phyloP scores from a whole-genome alignment of 768 basidiomycete species.

The Hericium erinaceus region DNA sequence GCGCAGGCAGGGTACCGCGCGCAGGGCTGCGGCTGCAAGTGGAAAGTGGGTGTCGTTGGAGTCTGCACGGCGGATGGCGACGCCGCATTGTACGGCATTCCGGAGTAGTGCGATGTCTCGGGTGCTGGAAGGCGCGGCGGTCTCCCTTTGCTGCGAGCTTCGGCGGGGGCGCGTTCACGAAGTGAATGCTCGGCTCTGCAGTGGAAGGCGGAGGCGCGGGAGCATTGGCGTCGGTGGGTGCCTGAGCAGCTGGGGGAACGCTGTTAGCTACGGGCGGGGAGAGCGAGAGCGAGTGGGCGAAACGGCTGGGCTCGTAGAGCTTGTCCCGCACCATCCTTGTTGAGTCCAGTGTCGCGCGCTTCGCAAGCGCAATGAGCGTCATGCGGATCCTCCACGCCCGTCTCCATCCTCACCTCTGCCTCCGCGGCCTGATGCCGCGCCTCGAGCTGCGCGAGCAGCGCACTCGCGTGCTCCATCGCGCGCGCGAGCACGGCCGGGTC shows the following conservation, averaged over 20 bases:
- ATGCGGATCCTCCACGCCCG: conserved; percentile 40
- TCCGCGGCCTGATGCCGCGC: conserved; percentile 14
- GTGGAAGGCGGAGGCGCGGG: conserved; percentile 12
- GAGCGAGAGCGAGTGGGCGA: conserved; percentile 83
- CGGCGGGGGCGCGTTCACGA: conserved; percentile 16
- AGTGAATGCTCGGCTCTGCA: conserved; percentile 15
- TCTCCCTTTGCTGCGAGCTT: conserved; percentile 42
- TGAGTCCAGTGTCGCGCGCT: conserved; percentile 68
- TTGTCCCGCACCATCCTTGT: conserved; percentile 89
- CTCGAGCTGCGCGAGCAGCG: conserved; percentile 39
- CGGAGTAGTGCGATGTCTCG: conserved; percentile 72
- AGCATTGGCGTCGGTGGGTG: conserved; percentile 4
- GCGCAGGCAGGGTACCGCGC: too few species aligned
- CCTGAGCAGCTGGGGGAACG: neutral
- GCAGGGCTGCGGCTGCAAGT: conserved; percentile 44
- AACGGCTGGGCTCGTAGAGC: conserved; percentile 89
- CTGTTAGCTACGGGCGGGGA: conserved; percentile 15
- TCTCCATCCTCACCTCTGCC: conserved; percentile 4
- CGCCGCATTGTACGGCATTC: conserved; percentile 64
- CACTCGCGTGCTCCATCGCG: conserved; percentile 51
- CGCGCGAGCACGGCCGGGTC: conserved; percentile 41
- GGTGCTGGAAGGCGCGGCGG: conserved; percentile 79
- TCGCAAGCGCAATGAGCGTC: conserved; percentile 69
- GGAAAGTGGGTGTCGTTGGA: conserved; percentile 52
- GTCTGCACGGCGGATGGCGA: conserved; percentile 33